Evolutionary conservation across 2,329 filamentous ascomycete species (phyloP).

Genomic region (Thielaviopsis ethacetica): DNA sequence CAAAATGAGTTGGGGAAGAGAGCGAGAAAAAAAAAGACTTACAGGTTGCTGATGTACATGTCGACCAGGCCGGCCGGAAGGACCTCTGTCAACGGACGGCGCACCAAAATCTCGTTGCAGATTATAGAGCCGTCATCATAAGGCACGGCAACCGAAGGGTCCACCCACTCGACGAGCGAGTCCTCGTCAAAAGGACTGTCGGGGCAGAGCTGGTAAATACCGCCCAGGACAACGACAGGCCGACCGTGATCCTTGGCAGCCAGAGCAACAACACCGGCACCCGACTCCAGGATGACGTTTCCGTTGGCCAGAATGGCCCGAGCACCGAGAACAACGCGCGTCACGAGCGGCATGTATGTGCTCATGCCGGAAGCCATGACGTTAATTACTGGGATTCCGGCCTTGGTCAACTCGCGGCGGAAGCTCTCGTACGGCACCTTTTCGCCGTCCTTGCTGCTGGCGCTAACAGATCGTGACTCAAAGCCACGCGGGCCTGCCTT

Average conservation of each 20-base stretch:
- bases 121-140: conserved; percentile 71
- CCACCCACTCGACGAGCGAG: conserved; percentile 71
- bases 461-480: conserved; percentile 18
- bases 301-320: conserved; percentile 81
- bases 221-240: conserved; percentile 75
- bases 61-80: conserved; percentile 61
- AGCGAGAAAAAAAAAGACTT: conserved; percentile 15
- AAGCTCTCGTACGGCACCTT: conserved; percentile 34
- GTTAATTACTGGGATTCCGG: conserved; percentile 68
- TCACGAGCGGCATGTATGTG: conserved; percentile 87
- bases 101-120: conserved; percentile 52
- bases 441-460: neutral
- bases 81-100: conserved; percentile 69
- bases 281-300: conserved; percentile 66
- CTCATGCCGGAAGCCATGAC: conserved; percentile 76
- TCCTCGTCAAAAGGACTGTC: conserved; percentile 74
- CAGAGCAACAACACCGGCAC: conserved; percentile 67
- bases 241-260: conserved; percentile 70
- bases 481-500: conserved; percentile 27
- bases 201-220: conserved; percentile 86
- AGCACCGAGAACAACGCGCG: conserved; percentile 85
- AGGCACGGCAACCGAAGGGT: conserved; percentile 57
- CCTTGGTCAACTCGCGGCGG: conserved; percentile 59
- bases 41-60: conserved; percentile 68
- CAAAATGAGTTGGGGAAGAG: neutral